Percentiles rank a stretch among this genome's conserved stretches.
Conservation (phyloP, 2,329 filamentous ascomycete species). For the Colletotrichum siamense region DNA sequence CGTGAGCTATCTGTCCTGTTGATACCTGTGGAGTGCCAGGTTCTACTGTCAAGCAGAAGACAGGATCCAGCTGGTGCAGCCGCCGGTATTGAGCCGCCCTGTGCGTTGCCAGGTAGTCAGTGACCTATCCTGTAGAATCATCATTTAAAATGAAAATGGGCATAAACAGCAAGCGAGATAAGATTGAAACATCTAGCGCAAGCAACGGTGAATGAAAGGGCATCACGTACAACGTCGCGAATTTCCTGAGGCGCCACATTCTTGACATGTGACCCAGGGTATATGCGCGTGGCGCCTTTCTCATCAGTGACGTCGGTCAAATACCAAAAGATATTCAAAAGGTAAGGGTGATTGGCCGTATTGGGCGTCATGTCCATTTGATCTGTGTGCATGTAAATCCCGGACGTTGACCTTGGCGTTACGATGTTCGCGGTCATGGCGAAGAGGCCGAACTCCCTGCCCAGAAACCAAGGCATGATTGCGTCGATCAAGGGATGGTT, state of each 20-base stretch:
- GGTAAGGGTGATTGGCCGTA: background rate
- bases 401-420: background rate
- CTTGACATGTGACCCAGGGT: background rate
- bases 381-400: constrained; percentile 1
- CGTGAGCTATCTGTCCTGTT: background rate
- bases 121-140: background rate
- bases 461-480: background rate
- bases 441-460: background rate
- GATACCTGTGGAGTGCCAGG: constrained; percentile 5
- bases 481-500: background rate
- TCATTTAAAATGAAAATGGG: background rate
- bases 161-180: background rate
- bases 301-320: background rate
- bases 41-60: background rate
- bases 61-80: background rate
- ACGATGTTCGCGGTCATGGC: background rate
- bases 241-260: background rate
- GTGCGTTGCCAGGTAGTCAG: background rate
- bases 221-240: background rate
- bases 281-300: background rate
- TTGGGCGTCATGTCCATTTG: background rate
- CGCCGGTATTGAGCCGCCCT: background rate
- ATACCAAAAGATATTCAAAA: background rate
- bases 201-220: background rate
- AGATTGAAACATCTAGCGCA: background rate